phyloP scores from a whole-genome alignment of 257 asterid genomes.

The Jacaranda copaia region DNA sequence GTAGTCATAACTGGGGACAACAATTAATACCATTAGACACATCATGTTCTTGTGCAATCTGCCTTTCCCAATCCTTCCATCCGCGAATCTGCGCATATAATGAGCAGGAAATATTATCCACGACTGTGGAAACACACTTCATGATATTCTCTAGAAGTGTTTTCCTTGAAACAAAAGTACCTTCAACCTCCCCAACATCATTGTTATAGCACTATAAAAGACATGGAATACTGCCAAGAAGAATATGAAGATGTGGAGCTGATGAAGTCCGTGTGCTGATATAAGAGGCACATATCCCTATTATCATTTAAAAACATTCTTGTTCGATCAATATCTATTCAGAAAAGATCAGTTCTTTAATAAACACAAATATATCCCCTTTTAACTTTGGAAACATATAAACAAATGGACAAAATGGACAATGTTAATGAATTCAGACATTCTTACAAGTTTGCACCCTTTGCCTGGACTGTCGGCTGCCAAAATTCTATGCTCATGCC shows the following conservation, averaged over 20 bases:
- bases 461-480: constrained; percentile 34
- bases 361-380: background rate
- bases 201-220: constrained; percentile 64
- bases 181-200: constrained; percentile 72
- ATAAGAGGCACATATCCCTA: constrained; percentile 66
- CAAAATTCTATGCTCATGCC: constrained; percentile 45
- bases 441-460: constrained; percentile 43
- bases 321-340: background rate
- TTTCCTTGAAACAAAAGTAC: constrained; percentile 34
- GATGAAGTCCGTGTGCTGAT: constrained; percentile 64
- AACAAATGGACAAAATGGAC: too few relatives aligned
- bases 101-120: background rate
- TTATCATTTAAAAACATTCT: background rate
- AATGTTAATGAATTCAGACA: background rate
- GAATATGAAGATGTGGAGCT: constrained; percentile 75
- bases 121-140: background rate
- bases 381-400: background rate
- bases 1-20: background rate
- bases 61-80: constrained; percentile 91
- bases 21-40: constrained; percentile 51
- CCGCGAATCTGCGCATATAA: constrained; percentile 80
- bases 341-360: background rate
- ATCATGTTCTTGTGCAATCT: constrained; percentile 47
- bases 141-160: background rate
- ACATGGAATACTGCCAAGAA: constrained; percentile 72